Base-by-base conservation (phyloP, 1,284 basidiomycete species). In the Leucoagaricus sp. region DNA sequence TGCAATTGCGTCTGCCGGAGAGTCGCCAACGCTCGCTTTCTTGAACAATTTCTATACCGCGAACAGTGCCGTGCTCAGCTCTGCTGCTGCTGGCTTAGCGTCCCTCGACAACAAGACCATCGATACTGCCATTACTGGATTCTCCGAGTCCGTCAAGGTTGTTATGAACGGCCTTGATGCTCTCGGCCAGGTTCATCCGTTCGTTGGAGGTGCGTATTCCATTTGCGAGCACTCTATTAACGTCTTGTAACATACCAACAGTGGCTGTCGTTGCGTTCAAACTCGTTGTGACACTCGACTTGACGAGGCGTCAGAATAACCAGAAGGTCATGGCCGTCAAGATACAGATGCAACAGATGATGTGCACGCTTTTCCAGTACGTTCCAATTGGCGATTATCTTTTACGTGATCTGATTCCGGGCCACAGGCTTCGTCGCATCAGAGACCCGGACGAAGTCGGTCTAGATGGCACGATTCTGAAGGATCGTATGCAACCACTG, bases 241-340 rank as follows among this genome's bases (percentile, higher is more conserved):
- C 26, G 12, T 8, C 19, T 25, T 7, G 21, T 29, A 26, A 25
- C 25, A 29, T 12, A 38, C 26, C 4, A 1, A 0, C 17, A 81
- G 80, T 74, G 23, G 75, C 72, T 17, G 75, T 80, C 0, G 59
- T 72, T 26, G 76, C 78, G 0, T 80, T 81, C 66, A 74, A 75
- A 59, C 65, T 71, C 3, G 75, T 77, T 0, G 69, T 75, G 26
- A 73, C 64, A 4, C 68, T 81, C n/a, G 73, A 79, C 36, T 51
- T 75, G 26, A 74, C 69, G 10, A 67, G 76, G 23, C 65, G 74
- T n/a, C 71, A 77, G 15, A 81, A 81, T 48, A 74, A 80, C 54
- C 67, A 67, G 53, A 78, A 77, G 52, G 72, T 81, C 13, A 55
- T 72, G 2, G 69, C 70, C 0, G 64, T 82, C 4, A 75, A 73